phyloP scores from a whole-genome alignment of 1,284 basidiomycete genomes.

The Apiotrichum domesticum region DNA sequence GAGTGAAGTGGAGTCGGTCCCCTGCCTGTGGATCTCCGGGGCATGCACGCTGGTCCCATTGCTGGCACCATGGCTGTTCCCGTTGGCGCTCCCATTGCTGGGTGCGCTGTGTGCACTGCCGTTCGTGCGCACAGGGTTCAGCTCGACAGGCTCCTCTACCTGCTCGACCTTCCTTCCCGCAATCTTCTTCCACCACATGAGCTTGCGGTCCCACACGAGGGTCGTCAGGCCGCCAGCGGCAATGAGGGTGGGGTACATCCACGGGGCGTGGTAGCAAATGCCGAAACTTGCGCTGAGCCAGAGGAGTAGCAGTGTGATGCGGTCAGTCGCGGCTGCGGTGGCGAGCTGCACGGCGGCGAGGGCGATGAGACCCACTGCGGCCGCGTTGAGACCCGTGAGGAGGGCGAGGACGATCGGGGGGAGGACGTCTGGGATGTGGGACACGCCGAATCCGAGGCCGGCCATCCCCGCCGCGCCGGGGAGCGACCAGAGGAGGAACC shows the following conservation, averaged over 20 bases:
- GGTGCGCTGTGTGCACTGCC: not conserved
- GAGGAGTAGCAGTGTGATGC: conserved; percentile 51
- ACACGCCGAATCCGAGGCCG: conserved; percentile 52
- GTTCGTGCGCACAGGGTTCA: not conserved
- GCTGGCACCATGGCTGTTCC: not conserved
- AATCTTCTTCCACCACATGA: conserved; percentile 5
- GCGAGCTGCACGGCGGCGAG: conserved; percentile 55
- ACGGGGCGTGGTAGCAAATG: conserved; percentile 53
- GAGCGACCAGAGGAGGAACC: conserved; percentile 47
- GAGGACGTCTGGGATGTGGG: conserved; percentile 49
- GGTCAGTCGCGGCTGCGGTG: conserved; percentile 52
- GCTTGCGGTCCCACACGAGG: conserved; percentile 37
- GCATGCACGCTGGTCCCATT: not conserved
- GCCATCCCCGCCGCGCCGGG: conserved; percentile 56
- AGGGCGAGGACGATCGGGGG: conserved; percentile 54
- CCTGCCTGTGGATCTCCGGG: not conserved
- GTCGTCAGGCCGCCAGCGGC: conserved; percentile 39
- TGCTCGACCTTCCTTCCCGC: not conserved
- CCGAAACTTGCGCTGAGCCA: conserved; percentile 51
- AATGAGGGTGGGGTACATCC: conserved; percentile 48
- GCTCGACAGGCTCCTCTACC: conserved; percentile 1
- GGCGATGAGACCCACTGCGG: conserved; percentile 56
- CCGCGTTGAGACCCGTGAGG: conserved; percentile 56
- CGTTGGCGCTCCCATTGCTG: not conserved
- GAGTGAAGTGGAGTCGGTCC: not conserved